Conservation (phyloP, 164 flowering plant genomes). For the Liriodendron chinense region DNA sequence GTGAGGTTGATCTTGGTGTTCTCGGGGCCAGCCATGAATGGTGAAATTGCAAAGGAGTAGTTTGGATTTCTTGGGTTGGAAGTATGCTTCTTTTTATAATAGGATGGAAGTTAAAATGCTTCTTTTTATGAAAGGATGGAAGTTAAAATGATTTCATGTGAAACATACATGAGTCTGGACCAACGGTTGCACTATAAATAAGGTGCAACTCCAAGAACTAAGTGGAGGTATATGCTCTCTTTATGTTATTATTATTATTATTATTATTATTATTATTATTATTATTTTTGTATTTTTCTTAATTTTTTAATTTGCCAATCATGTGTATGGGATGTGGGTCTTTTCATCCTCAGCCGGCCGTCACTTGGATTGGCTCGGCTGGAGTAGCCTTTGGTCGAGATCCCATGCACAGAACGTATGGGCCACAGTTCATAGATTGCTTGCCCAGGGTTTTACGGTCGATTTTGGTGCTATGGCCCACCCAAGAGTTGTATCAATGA, state of each 20-base stretch:
- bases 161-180: slow-evolving; percentile 3
- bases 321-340: not conserved
- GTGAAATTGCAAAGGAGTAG: not conserved
- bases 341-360: not conserved
- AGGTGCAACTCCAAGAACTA: slow-evolving; percentile 14
- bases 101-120: not conserved
- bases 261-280: slow-evolving; percentile 16
- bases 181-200: slow-evolving; percentile 13
- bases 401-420: not conserved
- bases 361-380: not conserved
- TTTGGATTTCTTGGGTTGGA: not conserved
- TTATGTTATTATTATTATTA: slow-evolving; percentile 5
- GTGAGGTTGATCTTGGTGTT: slow-evolving; percentile 3
- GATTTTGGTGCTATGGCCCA: too few relatives aligned
- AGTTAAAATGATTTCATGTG: slow-evolving; percentile 8
- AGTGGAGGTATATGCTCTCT: slow-evolving; percentile 12
- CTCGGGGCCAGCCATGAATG: slow-evolving; percentile 15
- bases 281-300: not conserved
- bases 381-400: not conserved
- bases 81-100: not conserved
- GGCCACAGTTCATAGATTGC: too few relatives aligned
- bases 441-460: too few relatives aligned
- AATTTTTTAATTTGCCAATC: not conserved
- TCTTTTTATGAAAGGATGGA: slow-evolving; percentile 5
- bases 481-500: too few relatives aligned